Evolutionary conservation across 768 basidiomycete species (phyloP).

Genomic region (Megacollybia marginata): DNA sequence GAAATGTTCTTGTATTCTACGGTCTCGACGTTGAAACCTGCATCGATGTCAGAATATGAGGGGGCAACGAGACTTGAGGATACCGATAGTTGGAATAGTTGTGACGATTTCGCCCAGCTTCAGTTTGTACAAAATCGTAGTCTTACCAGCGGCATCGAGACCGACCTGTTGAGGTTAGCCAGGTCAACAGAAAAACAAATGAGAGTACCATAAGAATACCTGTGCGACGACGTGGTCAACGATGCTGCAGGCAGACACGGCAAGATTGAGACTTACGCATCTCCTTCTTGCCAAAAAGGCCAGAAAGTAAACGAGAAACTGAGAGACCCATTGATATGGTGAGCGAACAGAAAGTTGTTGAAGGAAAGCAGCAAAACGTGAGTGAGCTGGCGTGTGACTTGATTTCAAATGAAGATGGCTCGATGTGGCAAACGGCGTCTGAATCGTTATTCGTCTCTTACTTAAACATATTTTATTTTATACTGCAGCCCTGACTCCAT

Average conservation of each 20-base stretch:
- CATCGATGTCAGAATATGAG: constrained; percentile 9
- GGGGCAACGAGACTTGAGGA: constrained; percentile 8
- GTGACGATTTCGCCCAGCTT: constrained; percentile 99
- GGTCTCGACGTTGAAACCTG: constrained; percentile 99
- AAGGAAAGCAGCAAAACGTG: constrained; percentile 11
- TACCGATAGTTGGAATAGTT: constrained; percentile 99
- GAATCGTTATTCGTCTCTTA: too few species aligned
- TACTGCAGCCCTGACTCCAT: too few species aligned
- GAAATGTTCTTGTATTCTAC: constrained; percentile 99
- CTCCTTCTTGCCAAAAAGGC: constrained; percentile 97
- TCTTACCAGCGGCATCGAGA: constrained; percentile 98
- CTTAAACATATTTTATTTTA: too few species aligned
- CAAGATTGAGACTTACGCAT: constrained; percentile 71
- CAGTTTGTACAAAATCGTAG: constrained; percentile 97
- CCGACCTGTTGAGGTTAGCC: constrained; percentile 58
- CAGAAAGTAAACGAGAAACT: constrained; percentile 66
- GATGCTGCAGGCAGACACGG: constrained; percentile 22
- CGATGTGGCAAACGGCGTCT: too few species aligned
- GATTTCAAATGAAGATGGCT: constrained; percentile 13
- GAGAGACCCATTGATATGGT: constrained; percentile 64
- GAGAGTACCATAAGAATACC: constrained; percentile 89
- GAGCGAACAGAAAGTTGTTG: constrained; percentile 19
- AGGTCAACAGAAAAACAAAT: constrained; percentile 11
- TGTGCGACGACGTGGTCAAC: constrained; percentile 29
- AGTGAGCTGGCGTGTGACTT: constrained; percentile 23